Conservation (phyloP, 169 alveolate species). For the Blepharisma undulans region DNA sequence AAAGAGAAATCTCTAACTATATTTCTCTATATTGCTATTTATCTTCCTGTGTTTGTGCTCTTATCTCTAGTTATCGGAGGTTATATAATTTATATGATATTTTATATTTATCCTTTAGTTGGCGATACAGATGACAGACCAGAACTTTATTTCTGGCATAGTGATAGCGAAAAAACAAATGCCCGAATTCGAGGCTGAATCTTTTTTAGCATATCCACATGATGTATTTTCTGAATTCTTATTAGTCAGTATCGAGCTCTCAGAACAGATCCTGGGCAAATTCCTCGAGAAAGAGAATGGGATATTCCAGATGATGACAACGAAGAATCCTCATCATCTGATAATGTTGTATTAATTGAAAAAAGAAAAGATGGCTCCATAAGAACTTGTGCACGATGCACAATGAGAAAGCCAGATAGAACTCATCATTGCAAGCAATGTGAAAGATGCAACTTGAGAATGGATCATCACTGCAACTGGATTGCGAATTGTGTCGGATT, state of each 20-base stretch:
- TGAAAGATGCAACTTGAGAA: conserved; percentile 79
- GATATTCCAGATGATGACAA: conserved; percentile 6
- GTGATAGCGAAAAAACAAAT: background rate
- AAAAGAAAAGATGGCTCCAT: conserved; percentile 40
- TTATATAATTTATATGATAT: background rate
- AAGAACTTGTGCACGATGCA: conserved; percentile 56
- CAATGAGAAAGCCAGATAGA: conserved; percentile 84
- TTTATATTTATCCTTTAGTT: conserved; percentile 21
- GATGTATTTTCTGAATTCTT: background rate
- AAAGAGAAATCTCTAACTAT: background rate
- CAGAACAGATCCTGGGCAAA: conserved; percentile 25
- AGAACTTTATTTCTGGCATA: conserved; percentile 27
- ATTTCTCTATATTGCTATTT: background rate
- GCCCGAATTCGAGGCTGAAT: conserved; percentile 1
- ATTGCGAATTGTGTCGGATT: conserved; percentile 81
- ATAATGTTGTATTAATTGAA: background rate
- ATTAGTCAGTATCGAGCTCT: background rate
- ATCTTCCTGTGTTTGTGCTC: conserved; percentile 10
- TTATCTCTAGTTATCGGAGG: background rate
- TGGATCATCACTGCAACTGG: conserved; percentile 94
- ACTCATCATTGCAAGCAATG: conserved; percentile 87
- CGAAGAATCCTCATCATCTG: background rate
- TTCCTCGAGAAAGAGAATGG: conserved; percentile 31
- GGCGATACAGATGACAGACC: conserved; percentile 10
- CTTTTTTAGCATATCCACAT: background rate